Base-by-base conservation (phyloP, 2,329 filamentous ascomycete species). In the Coniochaeta sp. region DNA sequence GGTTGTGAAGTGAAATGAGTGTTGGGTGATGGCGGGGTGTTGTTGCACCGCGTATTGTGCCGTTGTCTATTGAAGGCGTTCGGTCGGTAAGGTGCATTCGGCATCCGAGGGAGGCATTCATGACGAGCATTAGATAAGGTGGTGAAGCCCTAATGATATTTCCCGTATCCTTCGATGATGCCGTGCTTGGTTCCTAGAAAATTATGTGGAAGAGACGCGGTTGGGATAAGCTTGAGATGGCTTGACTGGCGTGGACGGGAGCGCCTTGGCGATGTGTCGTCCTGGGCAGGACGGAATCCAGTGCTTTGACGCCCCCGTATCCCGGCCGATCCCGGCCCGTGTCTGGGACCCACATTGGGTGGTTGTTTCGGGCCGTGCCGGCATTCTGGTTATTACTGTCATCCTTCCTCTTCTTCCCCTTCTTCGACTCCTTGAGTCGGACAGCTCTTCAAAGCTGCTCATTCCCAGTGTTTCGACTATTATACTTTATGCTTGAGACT, bases 31-130 rank as follows among this genome's bases (percentile, higher is more conserved):
- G 27, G 28, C n/a, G n/a, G n/a, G n/a, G n/a, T n/a, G 16, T 24
- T 14, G 28, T 50, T 22, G 38, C 53, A 52, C 38, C 47, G 46
- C 53, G 28, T 9, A 5, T 18, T 18, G 18, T 42, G 18, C 14
- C 26, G 18, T 42, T 24, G 38, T 30, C 27, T n/a, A n/a, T n/a
- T n/a, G n/a, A n/a, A 42, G 38, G 38, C 12, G 38, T 42, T 42
- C n/a, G 10, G 33, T 18, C 38, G 38, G 38, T 9, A 24, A 10
- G 12, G 22, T 42, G 38, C 38, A 42, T 48, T 48, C 9, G 14
- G 6, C 45, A 20, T 48, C 6, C n/a, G n/a, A n/a, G n/a, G n/a
- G n/a, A n/a, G n/a, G n/a, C n/a, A n/a, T n/a, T n/a, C n/a, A n/a
- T n/a, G n/a, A n/a, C n/a, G n/a, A n/a, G n/a, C n/a, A n/a, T n/a